These are phyloP conservation scores for Daldinia bambusicola DNA, from an alignment of 495 filamentous ascomycete genomes.

Conservation along the genomic window DNA sequence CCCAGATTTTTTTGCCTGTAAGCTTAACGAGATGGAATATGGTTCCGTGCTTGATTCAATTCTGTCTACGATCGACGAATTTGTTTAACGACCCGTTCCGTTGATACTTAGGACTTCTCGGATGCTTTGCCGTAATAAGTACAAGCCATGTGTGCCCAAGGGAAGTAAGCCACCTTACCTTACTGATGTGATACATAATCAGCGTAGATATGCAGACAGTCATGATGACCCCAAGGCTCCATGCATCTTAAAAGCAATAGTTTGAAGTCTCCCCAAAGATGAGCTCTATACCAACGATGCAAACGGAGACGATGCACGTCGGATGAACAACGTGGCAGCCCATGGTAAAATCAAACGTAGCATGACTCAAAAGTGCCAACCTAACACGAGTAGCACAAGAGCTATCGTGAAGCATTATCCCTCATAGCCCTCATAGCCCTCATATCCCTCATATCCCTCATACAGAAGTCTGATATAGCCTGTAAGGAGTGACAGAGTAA, in stretches of 20 bases:
- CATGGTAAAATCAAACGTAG: constrained; percentile 6
- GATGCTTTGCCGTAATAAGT: constrained; percentile 31
- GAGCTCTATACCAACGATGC: constrained; percentile 10
- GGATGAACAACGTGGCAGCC: constrained; percentile 25
- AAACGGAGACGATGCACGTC: constrained; percentile 4
- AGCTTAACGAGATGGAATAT: constrained; percentile 24
- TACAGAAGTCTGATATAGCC: constrained; percentile 23
- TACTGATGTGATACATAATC: constrained; percentile 16
- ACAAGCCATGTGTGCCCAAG: constrained; percentile 2
- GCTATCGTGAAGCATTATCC: constrained; percentile 13
- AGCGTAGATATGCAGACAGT: constrained; percentile 14
- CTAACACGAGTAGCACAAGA: constrained; percentile 17
- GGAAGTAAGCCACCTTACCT: constrained; percentile 8
- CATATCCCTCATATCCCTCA: constrained; percentile 18
- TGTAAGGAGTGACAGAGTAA: constrained; percentile 26
- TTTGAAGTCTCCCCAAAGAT: constrained; percentile 8
- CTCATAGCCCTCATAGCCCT: constrained; percentile 13
- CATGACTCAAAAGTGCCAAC: constrained; percentile 8
- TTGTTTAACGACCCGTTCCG: constrained; percentile 24
- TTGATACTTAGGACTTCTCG: constrained; percentile 22
- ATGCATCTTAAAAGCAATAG: constrained; percentile 6
- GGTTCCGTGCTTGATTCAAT: constrained; percentile 28
- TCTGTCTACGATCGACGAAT: constrained; percentile 25
- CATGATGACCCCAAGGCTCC: constrained; percentile 7
- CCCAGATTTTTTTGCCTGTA: constrained; percentile 21